These are phyloP conservation scores for Agaricus blazei DNA, from an alignment of 768 basidiomycete species.

Conservation along the genomic window DNA sequence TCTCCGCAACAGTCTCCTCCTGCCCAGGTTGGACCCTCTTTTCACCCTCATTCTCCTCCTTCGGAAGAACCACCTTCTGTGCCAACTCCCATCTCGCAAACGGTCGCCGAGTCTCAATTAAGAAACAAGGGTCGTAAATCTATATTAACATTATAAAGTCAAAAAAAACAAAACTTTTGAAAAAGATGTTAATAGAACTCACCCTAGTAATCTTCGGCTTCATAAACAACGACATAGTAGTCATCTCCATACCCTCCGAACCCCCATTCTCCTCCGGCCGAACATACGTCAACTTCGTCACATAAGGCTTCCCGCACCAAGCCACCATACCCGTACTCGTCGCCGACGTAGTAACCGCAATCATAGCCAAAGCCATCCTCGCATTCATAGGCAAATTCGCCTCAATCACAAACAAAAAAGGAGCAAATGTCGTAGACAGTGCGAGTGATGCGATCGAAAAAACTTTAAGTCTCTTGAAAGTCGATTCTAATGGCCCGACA, in stretches of 20 bases:
- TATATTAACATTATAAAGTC: slow-evolving; percentile 12
- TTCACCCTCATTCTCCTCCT: slow-evolving; percentile 20
- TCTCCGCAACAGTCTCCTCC: slow-evolving; percentile 83
- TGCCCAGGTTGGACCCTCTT: slow-evolving; percentile 34
- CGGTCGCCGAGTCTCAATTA: slow-evolving; percentile 59
- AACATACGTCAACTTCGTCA: slow-evolving; percentile 53
- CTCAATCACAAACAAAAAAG: slow-evolving; percentile 80
- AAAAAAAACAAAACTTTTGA: neutral
- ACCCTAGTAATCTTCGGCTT: slow-evolving; percentile 61
- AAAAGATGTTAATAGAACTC: slow-evolving; percentile 7
- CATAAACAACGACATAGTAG: slow-evolving; percentile 58
- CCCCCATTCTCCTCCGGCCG: slow-evolving; percentile 36
- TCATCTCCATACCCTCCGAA: slow-evolving; percentile 60
- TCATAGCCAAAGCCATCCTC: slow-evolving; percentile 59
- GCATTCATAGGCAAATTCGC: slow-evolving; percentile 68
- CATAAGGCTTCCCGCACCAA: slow-evolving; percentile 72
- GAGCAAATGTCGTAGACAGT: slow-evolving; percentile 62
- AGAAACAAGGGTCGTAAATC: slow-evolving; percentile 70
- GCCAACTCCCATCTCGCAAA: slow-evolving; percentile 84
- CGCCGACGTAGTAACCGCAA: slow-evolving; percentile 68
- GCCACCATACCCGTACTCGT: slow-evolving; percentile 72
- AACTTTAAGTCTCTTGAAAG: slow-evolving; percentile 74
- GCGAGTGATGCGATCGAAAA: slow-evolving; percentile 79
- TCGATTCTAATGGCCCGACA: slow-evolving; percentile 62
- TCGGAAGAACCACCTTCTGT: slow-evolving; percentile 40